phyloP scores from a whole-genome alignment of 495 filamentous ascomycete genomes.

The Amorphotheca resinae region DNA sequence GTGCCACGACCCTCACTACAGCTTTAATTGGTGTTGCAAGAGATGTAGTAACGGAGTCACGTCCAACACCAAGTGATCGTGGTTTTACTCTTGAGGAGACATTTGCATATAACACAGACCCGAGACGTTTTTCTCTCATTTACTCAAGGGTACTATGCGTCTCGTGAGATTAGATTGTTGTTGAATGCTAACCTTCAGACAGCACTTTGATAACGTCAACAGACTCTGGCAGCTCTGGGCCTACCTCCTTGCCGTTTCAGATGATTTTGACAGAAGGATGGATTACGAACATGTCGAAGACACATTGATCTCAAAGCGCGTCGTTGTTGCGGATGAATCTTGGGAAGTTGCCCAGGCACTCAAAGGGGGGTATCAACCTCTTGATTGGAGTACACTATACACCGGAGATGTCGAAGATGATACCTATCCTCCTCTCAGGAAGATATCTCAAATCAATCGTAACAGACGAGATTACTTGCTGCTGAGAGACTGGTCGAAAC shows the following conservation, averaged over 20 bases:
- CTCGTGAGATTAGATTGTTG: no score
- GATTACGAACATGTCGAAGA: constrained; percentile 9
- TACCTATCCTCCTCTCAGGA: neutral
- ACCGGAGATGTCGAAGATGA: neutral
- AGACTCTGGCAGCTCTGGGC: neutral
- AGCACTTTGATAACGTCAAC: constrained; percentile 1
- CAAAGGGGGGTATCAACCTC: neutral
- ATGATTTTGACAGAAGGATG: neutral
- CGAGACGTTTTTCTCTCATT: neutral
- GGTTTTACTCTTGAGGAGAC: neutral
- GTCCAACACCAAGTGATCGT: neutral
- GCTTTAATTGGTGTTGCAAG: neutral
- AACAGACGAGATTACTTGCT: constrained; percentile 2
- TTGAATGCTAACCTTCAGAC: neutral
- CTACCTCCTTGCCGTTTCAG: neutral
- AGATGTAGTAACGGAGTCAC: neutral
- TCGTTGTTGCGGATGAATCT: constrained; percentile 8
- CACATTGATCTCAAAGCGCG: constrained; percentile 4
- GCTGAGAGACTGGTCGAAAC: constrained; percentile 9
- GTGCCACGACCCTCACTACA: neutral
- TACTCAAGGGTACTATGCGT: neutral
- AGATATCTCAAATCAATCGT: constrained; percentile 5
- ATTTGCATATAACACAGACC: neutral
- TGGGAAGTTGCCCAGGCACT: neutral
- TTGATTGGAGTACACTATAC: neutral